A percentile compares a stretch with the other conserved stretches of the same genome.
Conservation (phyloP, 1,139 yeast genomes). For the Hansenula lynferdii region DNA sequence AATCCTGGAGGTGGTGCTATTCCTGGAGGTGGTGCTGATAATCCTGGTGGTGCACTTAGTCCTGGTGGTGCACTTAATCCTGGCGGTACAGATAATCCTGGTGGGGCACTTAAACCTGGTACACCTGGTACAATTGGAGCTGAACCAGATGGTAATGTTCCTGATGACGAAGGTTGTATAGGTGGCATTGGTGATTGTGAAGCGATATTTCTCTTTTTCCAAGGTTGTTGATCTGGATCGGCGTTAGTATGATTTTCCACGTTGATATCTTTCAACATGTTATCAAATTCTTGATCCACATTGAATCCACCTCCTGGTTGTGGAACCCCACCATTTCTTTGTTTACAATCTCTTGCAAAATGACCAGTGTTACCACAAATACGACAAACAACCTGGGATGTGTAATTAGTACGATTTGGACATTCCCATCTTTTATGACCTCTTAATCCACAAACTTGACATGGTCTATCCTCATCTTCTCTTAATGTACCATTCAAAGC, state of each 20-base stretch:
- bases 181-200: constrained; percentile 9
- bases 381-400: constrained; percentile 63
- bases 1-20: constrained; percentile 9
- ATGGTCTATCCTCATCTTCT: constrained; percentile 67
- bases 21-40: constrained; percentile 21
- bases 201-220: constrained; percentile 18
- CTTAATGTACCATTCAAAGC: constrained; percentile 90
- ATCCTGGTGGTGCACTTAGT: no score
- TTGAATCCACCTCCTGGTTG: constrained; percentile 10
- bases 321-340: constrained; percentile 19
- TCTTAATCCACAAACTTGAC: constrained; percentile 51
- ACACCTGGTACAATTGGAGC: no score
- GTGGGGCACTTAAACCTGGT: constrained; percentile 10
- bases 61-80: constrained; percentile 26
- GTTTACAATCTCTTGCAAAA: constrained; percentile 80
- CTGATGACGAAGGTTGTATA: constrained; percentile 7
- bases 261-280: constrained; percentile 45
- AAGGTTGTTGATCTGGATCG: constrained; percentile 12
- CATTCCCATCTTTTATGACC: constrained; percentile 64
- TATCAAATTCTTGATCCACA: constrained; percentile 42
- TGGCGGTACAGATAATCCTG: no score
- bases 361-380: constrained; percentile 84
- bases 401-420: constrained; percentile 48
- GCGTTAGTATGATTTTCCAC: constrained; percentile 22
- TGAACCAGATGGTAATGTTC: no score